Conservation (phyloP, 352 stramenopile species). For the Thraustochytrium sp. region DNA sequence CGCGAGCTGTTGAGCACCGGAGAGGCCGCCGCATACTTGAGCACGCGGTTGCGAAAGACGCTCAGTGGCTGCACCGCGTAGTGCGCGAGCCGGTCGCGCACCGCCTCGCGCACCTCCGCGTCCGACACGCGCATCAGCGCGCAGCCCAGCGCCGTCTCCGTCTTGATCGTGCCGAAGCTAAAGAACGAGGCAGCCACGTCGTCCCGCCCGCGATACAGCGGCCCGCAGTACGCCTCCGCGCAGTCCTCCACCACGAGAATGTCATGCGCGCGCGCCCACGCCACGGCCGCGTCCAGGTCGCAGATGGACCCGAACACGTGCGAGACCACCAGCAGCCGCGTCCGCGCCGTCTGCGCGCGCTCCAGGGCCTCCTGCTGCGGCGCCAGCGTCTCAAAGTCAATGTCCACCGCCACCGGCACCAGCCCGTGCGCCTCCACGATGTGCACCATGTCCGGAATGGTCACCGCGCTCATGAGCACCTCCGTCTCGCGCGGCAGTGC, state of each 20-base stretch:
- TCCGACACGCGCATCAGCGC: conserved; percentile 64
- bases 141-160: conserved; percentile 67
- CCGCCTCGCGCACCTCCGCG: conserved; percentile 57
- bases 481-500: conserved; percentile 63
- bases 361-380: conserved; percentile 59
- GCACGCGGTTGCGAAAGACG: neutral
- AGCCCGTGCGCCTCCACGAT: conserved; percentile 65
- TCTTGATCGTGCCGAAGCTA: conserved; percentile 78
- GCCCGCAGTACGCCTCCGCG: conserved; percentile 64
- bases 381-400: conserved; percentile 62
- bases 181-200: conserved; percentile 70
- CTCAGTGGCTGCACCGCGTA: conserved; percentile 44
- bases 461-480: conserved; percentile 70
- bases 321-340: conserved; percentile 63
- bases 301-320: conserved; percentile 69
- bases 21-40: neutral
- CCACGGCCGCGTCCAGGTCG: conserved; percentile 57
- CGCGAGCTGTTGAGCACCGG: neutral
- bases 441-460: conserved; percentile 75
- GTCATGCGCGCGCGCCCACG: conserved; percentile 57
- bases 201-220: conserved; percentile 61
- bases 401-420: conserved; percentile 65
- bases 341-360: conserved; percentile 57
- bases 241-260: conserved; percentile 70
- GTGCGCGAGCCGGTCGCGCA: conserved; percentile 63